Evolutionary conservation across 2,329 filamentous ascomycete species (phyloP).

Genomic region (Emergomyces orientalis): DNA sequence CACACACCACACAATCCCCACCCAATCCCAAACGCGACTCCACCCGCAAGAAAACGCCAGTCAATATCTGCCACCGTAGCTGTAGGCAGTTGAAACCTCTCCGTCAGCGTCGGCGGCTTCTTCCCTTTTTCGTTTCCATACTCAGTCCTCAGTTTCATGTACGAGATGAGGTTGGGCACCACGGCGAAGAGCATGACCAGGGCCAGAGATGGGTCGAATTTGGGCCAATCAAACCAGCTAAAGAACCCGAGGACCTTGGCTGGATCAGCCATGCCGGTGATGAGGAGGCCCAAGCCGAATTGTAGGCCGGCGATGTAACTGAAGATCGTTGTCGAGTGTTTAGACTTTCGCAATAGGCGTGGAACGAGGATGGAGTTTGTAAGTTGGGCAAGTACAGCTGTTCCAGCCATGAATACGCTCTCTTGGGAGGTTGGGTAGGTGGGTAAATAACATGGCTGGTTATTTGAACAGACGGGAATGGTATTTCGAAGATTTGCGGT

Average conservation of each 20-base stretch:
- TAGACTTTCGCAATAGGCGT: constrained; percentile 21
- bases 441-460: constrained; percentile 39
- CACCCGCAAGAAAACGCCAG: constrained; percentile 40
- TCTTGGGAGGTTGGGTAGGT: constrained; percentile 34
- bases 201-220: constrained; percentile 44
- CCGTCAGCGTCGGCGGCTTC: constrained; percentile 34
- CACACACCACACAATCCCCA: constrained; percentile 46
- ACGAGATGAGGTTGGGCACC: constrained; percentile 36
- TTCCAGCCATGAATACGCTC: constrained; percentile 27
- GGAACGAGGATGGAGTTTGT: constrained; percentile 30
- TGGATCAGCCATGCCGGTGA: constrained; percentile 44
- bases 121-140: constrained; percentile 18
- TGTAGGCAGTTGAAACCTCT: constrained; percentile 37
- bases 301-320: constrained; percentile 41
- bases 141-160: constrained; percentile 25
- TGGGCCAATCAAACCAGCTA: constrained; percentile 33
- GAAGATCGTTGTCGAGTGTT: constrained; percentile 29
- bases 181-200: constrained; percentile 44
- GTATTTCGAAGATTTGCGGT: constrained; percentile 30
- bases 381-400: constrained; percentile 24
- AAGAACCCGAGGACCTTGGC: constrained; percentile 45
- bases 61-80: constrained; percentile 41
- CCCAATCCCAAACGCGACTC: constrained; percentile 41
- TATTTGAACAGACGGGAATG: constrained; percentile 32
- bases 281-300: constrained; percentile 44